Base-by-base conservation (phyloP, 495 filamentous ascomycete genomes). In the Neurospora hispaniola region DNA sequence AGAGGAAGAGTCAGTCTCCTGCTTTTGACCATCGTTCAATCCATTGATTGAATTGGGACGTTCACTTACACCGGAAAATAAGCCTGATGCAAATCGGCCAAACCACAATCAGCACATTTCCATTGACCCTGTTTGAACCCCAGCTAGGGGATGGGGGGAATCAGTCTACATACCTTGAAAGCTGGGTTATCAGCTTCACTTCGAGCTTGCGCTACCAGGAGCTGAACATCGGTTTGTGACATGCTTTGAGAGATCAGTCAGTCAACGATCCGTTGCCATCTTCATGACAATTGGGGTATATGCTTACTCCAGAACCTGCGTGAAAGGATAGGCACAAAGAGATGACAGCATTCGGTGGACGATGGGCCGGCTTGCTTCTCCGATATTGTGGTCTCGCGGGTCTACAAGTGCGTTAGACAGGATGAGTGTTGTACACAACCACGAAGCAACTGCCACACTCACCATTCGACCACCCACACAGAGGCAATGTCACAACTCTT, bases 401-500 rank as follows among this genome's bases (percentile, higher is more conserved):
- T 89, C 91, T 94, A 72, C 18, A 23, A n/a, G 20, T 12, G 10
- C 38, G 69, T 70, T 74, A 76, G 72, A 70, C 43, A 68, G n/a
- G 23, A 69, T 18, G 1, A 23, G 23, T 23, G 27, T 27, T 73
- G 14, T 70, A 71, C 70, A 38, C 4, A 42, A 38, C 14, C 27
- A 14, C 27, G 4, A 14, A 66, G 27, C 27, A 35, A 66, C 27
- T 35, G 4, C 18, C 41, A 10, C 62, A 72, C 86, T 75, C 84
- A 94, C 93, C 87, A 74, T 77, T 89, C 38, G 91, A 86, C 93
- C 93, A 96, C 27, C 84, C 89, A 78, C 90, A 93, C 76, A 94
- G 85, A 69, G 90, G 92, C 48, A 95, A 81, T 42, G 85, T 89
- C 70, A 95, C 87, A 88, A 94, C 82, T 83, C 73, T 80, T 69